Evolutionary conservation across 2,329 filamentous ascomycete species (phyloP), one percentile per base, ranked within the genome.

Genomic region (Trichoderma sp.): DNA sequence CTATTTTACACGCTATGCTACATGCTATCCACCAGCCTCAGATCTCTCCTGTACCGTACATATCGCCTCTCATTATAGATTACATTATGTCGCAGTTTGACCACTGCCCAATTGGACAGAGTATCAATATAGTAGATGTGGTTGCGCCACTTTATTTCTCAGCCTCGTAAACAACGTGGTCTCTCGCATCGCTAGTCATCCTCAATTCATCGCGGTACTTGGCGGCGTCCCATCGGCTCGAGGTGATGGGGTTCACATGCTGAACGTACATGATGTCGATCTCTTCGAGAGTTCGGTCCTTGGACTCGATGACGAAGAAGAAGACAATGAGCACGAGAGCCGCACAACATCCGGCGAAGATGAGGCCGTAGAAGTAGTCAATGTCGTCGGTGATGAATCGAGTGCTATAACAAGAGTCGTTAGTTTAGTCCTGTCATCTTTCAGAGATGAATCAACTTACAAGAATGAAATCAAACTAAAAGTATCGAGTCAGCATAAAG

Each of bases 391-490:
- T 57, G 15, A 65, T 65, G 15, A 65, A 65, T 35, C 52, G 52
- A 13, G 61, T 65, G 52, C 61, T 65, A 29, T 22, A 48, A 48
- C 4, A 10, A 13, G 15, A 45, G 13, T 15, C 7, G 15, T 65
- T 27, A 65, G 61, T n/a, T 15, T 7, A 13, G 15, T n/a, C 27
- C 12, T 29, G 0, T 5, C 19, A 25, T 5, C 2, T 2, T 32
- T 19, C 7, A n/a, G 4, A 25, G 2, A 56, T n/a, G 6, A 61
- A 7, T 29, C 17, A 27, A 48, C 50, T 37, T 35, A 65, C 61
- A 65, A 65, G 61, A 65, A 65, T n/a, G 61, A 65, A 8, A 65
- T 65, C 27, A 65, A 34, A n/a, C 53, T 56, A 56, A 56, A 56
- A 56, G 17, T 37, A 4, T n/a, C 9, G 35, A 37, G 53, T 56